Evolutionary conservation across 306 rosid species (phyloP).

Genomic region (Albizia julibrissin): DNA sequence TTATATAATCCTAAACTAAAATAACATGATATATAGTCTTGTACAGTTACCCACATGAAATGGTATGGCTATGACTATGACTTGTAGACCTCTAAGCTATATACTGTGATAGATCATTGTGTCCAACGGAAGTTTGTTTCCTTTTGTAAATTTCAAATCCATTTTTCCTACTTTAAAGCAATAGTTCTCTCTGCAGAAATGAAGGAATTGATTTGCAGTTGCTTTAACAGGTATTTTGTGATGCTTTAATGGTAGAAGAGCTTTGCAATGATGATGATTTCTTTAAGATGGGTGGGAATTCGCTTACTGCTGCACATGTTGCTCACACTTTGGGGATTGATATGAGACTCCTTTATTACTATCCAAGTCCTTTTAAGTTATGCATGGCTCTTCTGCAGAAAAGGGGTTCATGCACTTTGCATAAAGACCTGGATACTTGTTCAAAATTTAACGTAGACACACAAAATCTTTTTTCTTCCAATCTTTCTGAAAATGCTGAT

Average conservation of each 20-base stretch:
- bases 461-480: constrained; percentile 25
- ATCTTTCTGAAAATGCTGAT: constrained; percentile 37
- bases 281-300: constrained; percentile 83
- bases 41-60: background rate
- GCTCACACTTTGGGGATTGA: constrained; percentile 74
- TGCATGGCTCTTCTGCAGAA: constrained; percentile 64
- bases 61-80: constrained; percentile 14
- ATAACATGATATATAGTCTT: constrained; percentile 14
- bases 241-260: constrained; percentile 64
- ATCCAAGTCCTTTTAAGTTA: constrained; percentile 70
- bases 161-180: background rate
- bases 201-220: constrained; percentile 24
- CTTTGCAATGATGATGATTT: constrained; percentile 73
- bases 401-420: constrained; percentile 46
- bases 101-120: constrained; percentile 5
- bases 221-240: constrained; percentile 65
- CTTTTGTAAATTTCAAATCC: constrained; percentile 3
- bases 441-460: constrained; percentile 36
- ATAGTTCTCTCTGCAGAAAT: constrained; percentile 1
- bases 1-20: background rate
- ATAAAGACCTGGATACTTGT: constrained; percentile 41
- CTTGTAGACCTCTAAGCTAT: constrained; percentile 20
- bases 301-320: constrained; percentile 89
- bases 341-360: constrained; percentile 68
- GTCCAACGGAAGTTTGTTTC: constrained; percentile 6